phyloP scores from a whole-genome alignment of 257 asterid species.

The Cordia subcordata region DNA sequence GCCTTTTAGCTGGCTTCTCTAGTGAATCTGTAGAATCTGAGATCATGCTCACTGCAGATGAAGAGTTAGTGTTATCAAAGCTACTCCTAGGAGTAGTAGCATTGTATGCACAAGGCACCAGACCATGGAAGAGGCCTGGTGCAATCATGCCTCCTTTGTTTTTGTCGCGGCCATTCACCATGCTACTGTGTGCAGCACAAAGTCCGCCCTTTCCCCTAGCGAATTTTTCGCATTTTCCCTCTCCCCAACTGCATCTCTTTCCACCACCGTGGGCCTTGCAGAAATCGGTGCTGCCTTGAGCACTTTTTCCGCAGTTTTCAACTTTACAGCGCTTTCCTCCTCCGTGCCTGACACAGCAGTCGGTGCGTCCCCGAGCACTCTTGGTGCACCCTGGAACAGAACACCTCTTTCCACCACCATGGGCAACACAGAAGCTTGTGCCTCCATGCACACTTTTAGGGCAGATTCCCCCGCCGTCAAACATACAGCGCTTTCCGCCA shows the following conservation, averaged over 20 bases:
- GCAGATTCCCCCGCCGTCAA: slow-evolving; percentile 93
- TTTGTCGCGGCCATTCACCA: slow-evolving; percentile 49
- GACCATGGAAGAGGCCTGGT: slow-evolving; percentile 71
- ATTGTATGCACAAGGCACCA: slow-evolving; percentile 41
- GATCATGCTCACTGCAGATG: slow-evolving; percentile 41
- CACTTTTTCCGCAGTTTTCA: slow-evolving; percentile 84
- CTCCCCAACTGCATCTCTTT: slow-evolving; percentile 81
- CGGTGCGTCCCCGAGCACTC: slow-evolving; percentile 93
- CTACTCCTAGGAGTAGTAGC: slow-evolving; percentile 19
- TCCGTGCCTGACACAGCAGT: slow-evolving; percentile 82
- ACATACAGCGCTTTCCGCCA: slow-evolving; percentile 88
- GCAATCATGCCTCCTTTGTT: slow-evolving; percentile 58
- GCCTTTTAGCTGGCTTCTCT: slow-evolving; percentile 45
- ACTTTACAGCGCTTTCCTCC: slow-evolving; percentile 84
- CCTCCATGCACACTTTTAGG: slow-evolving; percentile 96
- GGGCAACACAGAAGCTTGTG: slow-evolving; percentile 82
- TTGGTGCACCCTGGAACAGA: slow-evolving; percentile 67
- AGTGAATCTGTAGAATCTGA: slow-evolving; percentile 45
- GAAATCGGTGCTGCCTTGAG: slow-evolving; percentile 90
- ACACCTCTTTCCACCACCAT: slow-evolving; percentile 95
- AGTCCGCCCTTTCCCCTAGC: slow-evolving; percentile 88
- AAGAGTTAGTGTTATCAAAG: slow-evolving; percentile 40
- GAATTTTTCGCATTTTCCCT: slow-evolving; percentile 79
- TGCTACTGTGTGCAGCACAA: slow-evolving; percentile 83
- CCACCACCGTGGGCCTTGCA: slow-evolving; percentile 99